Base-by-base conservation (phyloP, 176 grass and related monocot genomes). In the Oryza rufipogon region DNA sequence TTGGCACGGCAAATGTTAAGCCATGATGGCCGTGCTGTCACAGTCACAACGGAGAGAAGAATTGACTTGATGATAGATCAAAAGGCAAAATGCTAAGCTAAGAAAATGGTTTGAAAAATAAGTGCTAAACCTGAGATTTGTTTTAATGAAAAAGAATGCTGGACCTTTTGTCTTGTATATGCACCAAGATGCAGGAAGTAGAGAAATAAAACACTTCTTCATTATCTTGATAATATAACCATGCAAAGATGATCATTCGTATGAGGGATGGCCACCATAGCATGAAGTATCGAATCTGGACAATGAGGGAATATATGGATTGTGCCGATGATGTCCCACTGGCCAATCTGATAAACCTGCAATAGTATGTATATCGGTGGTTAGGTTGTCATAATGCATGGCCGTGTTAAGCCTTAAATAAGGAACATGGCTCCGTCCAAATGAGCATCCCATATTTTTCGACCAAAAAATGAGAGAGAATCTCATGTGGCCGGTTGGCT, bases 341-440 rank as follows among this genome's bases (percentile, higher is more conserved):
- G 47, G 66, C 69, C 30, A 64, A 75, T 67, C 41, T 6, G 17
- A 49, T 81, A 26, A 75, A 60, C 73, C 6, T 30, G 6, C 38
- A 75, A 51, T 75, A 30, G 54, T 66, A 86, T 32, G 30, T 32
- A 32, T 32, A 32, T 30, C 28, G 28, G 28, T 30, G 28, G 28
- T 30, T 30, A 32, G 2, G 30, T 2, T 32, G 30, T 23, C 11
- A 5, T 38, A 12, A 68, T 2, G 20, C 25, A 22, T 68, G 54
- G 36, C 36, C 23, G 61, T 71, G 28, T 11, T 11, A 19, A 71
- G 70, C 64, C 80, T 70, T 81, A 51, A 86, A 77, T 81, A 67
- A 77, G 56, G 71, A 81, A 2, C 77, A 74, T 79, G 84, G 88
- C 63, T 64, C 80, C 75, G 63, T 73, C 44, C 34, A 47, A 67